phyloP scores from a whole-genome alignment of 2,329 filamentous ascomycete species.

The Plectosphaerella plurivora region DNA sequence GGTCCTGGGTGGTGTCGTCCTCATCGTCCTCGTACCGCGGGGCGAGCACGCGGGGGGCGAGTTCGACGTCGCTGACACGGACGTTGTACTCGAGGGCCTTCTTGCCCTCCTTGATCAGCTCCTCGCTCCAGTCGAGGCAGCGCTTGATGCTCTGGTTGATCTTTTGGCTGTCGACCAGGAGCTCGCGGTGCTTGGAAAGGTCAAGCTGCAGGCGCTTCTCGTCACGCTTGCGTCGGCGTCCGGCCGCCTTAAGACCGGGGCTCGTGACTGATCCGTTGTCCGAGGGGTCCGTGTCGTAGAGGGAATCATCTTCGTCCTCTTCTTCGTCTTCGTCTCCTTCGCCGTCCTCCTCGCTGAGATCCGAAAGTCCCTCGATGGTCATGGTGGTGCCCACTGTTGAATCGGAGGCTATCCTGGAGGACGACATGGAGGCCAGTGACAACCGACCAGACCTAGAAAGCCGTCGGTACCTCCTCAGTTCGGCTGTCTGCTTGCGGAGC shows the following conservation, averaged over 20 bases:
- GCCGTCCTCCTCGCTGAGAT: slow-evolving; percentile 41
- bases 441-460: slow-evolving; percentile 77
- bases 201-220: slow-evolving; percentile 82
- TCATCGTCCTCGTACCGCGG: slow-evolving; percentile 59
- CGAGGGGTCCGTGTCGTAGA: slow-evolving; percentile 48
- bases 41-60: slow-evolving; percentile 75
- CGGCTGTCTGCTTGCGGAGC: slow-evolving; percentile 83
- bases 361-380: slow-evolving; percentile 36
- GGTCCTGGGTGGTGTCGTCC: slow-evolving; percentile 15
- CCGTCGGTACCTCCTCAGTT: slow-evolving; percentile 81
- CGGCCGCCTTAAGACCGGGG: slow-evolving; percentile 25
- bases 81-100: slow-evolving; percentile 84
- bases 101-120: slow-evolving; percentile 81
- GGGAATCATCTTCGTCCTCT: slow-evolving; percentile 41
- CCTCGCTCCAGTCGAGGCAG: slow-evolving; percentile 85
- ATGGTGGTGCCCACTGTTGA: slow-evolving; percentile 19
- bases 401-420: slow-evolving; percentile 37
- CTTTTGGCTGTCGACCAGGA: slow-evolving; percentile 86
- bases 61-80: slow-evolving; percentile 69
- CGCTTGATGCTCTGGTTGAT: slow-evolving; percentile 92
- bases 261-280: slow-evolving; percentile 34
- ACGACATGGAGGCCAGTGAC: slow-evolving; percentile 43
- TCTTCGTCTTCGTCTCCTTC: slow-evolving; percentile 37
- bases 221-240: slow-evolving; percentile 63
- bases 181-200: slow-evolving; percentile 80